Conservation (phyloP, 2,329 filamentous ascomycete genomes). For the Gyromitra esculenta region DNA sequence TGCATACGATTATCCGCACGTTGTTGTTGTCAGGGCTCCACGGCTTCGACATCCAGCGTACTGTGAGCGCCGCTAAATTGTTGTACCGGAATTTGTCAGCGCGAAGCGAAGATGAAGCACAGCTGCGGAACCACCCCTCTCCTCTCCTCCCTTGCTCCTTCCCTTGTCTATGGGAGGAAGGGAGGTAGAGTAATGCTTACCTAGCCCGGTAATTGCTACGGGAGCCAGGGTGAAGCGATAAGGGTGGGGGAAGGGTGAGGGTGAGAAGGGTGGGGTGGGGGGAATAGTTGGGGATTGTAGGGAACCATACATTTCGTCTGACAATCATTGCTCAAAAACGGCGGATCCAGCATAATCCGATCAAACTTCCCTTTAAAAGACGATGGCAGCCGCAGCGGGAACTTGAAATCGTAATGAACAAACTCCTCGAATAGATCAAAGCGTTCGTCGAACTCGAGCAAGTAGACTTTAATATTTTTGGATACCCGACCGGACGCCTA, state of each 20-base stretch:
- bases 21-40: constrained; percentile 58
- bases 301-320: constrained; percentile 73
- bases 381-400: constrained; percentile 66
- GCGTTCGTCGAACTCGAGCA: constrained; percentile 78
- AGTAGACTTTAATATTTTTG: constrained; percentile 68
- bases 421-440: constrained; percentile 80
- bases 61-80: constrained; percentile 73
- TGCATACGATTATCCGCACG: constrained; percentile 71
- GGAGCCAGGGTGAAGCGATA: neutral
- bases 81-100: constrained; percentile 18
- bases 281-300: neutral
- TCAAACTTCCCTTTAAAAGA: constrained; percentile 67
- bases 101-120: neutral
- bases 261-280: constrained; percentile 17
- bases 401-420: constrained; percentile 76
- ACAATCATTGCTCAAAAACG: constrained; percentile 81
- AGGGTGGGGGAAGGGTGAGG: neutral
- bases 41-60: constrained; percentile 74
- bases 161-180: neutral
- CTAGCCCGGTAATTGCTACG: neutral
- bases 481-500: constrained; percentile 46
- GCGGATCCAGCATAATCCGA: constrained; percentile 78
- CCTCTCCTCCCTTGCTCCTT: neutral
- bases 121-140: neutral
- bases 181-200: neutral